Conservation (phyloP, 2,329 filamentous ascomycete genomes). For the Fusarium torreyae region DNA sequence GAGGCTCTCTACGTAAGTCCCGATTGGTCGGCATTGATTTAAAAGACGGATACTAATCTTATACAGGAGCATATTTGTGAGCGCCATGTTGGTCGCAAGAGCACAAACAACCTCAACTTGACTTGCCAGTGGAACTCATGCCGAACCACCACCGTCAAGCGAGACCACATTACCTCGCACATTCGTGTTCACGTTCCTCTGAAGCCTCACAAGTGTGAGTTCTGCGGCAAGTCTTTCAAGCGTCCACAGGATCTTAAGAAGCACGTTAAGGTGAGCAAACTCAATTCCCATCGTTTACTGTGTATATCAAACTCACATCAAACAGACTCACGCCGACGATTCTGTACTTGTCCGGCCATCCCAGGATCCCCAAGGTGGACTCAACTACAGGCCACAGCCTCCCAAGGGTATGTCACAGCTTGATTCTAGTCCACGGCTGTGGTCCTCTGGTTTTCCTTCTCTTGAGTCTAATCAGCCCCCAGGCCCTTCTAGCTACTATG, state of each 20-base stretch:
- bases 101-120: slow-evolving; percentile 97
- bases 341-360: slow-evolving; percentile 76
- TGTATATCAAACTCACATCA: slow-evolving; percentile 41
- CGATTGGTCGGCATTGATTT: not conserved
- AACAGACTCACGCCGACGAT: slow-evolving; percentile 90
- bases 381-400: slow-evolving; percentile 69
- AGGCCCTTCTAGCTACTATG: slow-evolving; percentile 74
- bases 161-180: slow-evolving; percentile 98
- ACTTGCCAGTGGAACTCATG: slow-evolving; percentile 98
- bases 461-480: slow-evolving; percentile 61
- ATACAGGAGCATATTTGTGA: slow-evolving; percentile 97
- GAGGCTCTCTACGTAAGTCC: slow-evolving; percentile 74
- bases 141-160: slow-evolving; percentile 96
- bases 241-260: slow-evolving; percentile 99
- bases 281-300: not conserved
- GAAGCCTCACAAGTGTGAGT: slow-evolving; percentile 99
- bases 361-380: slow-evolving; percentile 66
- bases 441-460: slow-evolving; percentile 47
- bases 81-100: slow-evolving; percentile 97
- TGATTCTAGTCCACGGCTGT: slow-evolving; percentile 28
- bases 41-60: slow-evolving; percentile 15
- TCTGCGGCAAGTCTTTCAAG: slow-evolving; percentile 99
- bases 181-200: slow-evolving; percentile 98
- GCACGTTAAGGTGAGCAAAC: slow-evolving; percentile 82
- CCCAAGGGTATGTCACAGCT: slow-evolving; percentile 65